Evolutionary conservation across 495 filamentous ascomycete species (phyloP).

Genomic region (Corynascus novoguineensis): DNA sequence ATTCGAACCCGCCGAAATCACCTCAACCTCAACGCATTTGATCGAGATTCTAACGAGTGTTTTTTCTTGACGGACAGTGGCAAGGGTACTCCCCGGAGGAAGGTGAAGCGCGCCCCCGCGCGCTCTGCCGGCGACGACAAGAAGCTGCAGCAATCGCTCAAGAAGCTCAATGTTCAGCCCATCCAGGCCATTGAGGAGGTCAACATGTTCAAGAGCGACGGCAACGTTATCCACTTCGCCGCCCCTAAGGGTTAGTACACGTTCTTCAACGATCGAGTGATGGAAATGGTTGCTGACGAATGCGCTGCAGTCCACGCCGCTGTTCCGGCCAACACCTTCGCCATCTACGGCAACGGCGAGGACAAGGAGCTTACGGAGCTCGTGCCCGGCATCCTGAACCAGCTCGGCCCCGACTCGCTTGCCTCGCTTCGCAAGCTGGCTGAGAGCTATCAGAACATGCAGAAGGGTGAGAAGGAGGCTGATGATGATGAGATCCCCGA

Average conservation of each 20-base stretch:
- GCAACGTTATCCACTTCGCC: constrained; percentile 98
- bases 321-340: constrained; percentile 94
- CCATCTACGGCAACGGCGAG: constrained; percentile 97
- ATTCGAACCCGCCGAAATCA: constrained; percentile 3
- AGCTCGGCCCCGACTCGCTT: constrained; percentile 96
- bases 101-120: constrained; percentile 96
- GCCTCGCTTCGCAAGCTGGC: constrained; percentile 96
- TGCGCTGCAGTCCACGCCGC: constrained; percentile 78
- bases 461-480: constrained; percentile 85
- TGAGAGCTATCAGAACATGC: constrained; percentile 99
- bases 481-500: constrained; percentile 91
- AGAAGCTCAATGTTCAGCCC: constrained; percentile 94
- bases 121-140: constrained; percentile 91
- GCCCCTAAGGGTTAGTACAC: constrained; percentile 81
- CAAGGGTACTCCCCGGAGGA: constrained; percentile 96
- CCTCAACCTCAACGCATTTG: not conserved
- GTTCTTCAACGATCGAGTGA: not conserved
- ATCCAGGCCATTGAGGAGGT: constrained; percentile 99
- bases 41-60: constrained; percentile 25
- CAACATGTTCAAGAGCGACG: constrained; percentile 99
- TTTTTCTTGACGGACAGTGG: constrained; percentile 55
- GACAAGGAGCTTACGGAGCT: constrained; percentile 99
- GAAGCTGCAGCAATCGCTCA: constrained; percentile 91
- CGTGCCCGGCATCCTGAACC: constrained; percentile 98
- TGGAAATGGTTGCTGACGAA: constrained; percentile 5